Percentiles rank a stretch among this genome's conserved stretches.
phyloP scores from a whole-genome alignment of 2,329 filamentous ascomycete genomes.

The Clarireedia hainanense region DNA sequence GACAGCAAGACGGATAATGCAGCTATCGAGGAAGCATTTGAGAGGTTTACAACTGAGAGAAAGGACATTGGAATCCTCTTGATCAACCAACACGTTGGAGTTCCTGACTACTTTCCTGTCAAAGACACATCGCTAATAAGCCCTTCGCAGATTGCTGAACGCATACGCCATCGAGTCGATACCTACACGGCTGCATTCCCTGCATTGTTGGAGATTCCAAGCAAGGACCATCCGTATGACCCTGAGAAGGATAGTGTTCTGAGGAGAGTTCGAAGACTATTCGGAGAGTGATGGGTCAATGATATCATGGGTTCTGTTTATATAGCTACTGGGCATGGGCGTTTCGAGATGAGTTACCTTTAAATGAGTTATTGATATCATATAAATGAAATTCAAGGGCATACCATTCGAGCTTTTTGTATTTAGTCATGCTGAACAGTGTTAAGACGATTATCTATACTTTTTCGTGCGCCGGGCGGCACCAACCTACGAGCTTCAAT shows the following conservation, averaged over 20 bases:
- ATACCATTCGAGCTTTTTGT: neutral
- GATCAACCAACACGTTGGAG: slow-evolving; percentile 90
- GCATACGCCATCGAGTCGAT: slow-evolving; percentile 85
- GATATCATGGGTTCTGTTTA: slow-evolving; percentile 7
- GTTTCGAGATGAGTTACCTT: slow-evolving; percentile 6
- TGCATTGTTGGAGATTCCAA: slow-evolving; percentile 92
- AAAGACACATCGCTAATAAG: slow-evolving; percentile 1
- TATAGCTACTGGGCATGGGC: slow-evolving; percentile 6
- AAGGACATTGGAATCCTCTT: slow-evolving; percentile 96
- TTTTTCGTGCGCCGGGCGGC: too few species aligned
- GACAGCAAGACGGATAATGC: slow-evolving; percentile 86
- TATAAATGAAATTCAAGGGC: slow-evolving; percentile 14
- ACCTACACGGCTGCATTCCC: slow-evolving; percentile 91
- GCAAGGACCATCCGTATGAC: slow-evolving; percentile 98
- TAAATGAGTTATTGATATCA: slow-evolving; percentile 2
- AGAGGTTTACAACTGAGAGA: slow-evolving; percentile 76
- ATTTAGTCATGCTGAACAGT: too few species aligned
- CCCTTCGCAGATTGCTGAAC: slow-evolving; percentile 69
- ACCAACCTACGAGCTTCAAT: too few species aligned
- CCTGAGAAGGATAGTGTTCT: slow-evolving; percentile 98
- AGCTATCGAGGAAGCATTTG: slow-evolving; percentile 83
- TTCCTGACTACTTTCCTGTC: neutral
- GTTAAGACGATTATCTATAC: too few species aligned
- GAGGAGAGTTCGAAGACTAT: slow-evolving; percentile 70
- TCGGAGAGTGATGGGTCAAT: slow-evolving; percentile 45